These are phyloP conservation scores for Leptosphaerulina australis DNA, from an alignment of 2,329 filamentous ascomycete species.

Conservation along the genomic window DNA sequence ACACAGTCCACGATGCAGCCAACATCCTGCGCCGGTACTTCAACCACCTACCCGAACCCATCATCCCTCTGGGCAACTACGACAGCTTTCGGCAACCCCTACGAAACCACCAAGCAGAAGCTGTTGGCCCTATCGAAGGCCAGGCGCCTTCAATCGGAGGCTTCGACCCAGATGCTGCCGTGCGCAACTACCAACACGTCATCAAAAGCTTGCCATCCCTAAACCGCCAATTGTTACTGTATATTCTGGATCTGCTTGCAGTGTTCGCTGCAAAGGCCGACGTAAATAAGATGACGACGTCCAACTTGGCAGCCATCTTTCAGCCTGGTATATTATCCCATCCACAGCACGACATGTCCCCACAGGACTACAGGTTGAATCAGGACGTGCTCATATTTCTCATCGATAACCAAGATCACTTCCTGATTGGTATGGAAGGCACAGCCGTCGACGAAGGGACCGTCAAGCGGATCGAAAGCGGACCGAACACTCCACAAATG, in stretches of 20 bases:
- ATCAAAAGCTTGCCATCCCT: conserved; percentile 92
- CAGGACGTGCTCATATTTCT: conserved; percentile 97
- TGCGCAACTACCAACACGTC: conserved; percentile 81
- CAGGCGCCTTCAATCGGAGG: conserved; percentile 72
- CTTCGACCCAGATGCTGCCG: conserved; percentile 77
- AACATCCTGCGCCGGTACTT: conserved; percentile 95
- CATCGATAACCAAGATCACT: conserved; percentile 98
- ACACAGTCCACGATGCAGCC: conserved; percentile 97
- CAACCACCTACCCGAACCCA: conserved; percentile 94
- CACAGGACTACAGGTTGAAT: conserved; percentile 89
- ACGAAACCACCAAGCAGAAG: conserved; percentile 69
- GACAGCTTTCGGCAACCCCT: conserved; percentile 88
- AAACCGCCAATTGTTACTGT: conserved; percentile 90
- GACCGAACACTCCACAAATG: conserved; percentile 61
- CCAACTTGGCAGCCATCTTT: conserved; percentile 95
- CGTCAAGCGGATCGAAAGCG: conserved; percentile 71
- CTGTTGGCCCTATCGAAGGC: conserved; percentile 69
- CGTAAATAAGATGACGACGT: conserved; percentile 94
- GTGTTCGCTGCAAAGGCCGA: conserved; percentile 98
- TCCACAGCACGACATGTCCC: conserved; percentile 92
- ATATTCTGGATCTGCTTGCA: conserved; percentile 92
- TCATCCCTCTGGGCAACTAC: conserved; percentile 93
- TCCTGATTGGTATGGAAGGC: conserved; percentile 97
- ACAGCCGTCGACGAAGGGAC: conserved; percentile 92
- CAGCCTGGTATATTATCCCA: conserved; percentile 96